These are phyloP conservation scores for Gypsophila paniculata DNA, from an alignment of 179 eudicot genomes.

Conservation along the genomic window DNA sequence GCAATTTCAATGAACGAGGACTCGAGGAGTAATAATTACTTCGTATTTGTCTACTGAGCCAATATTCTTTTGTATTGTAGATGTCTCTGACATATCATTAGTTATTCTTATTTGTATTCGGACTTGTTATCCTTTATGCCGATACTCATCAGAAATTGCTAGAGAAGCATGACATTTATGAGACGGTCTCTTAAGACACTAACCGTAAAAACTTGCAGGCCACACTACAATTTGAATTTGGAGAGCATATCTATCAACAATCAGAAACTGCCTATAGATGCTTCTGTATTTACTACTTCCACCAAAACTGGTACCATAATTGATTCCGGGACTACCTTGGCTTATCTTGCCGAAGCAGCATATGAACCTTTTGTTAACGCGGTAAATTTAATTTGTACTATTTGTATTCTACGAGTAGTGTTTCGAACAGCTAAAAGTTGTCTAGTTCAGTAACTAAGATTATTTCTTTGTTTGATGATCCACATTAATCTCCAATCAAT, in stretches of 20 bases:
- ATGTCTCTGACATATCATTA: too few species aligned
- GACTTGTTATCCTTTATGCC: too few species aligned
- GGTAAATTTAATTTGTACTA: too few species aligned
- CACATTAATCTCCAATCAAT: too few species aligned
- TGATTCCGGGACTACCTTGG: slow-evolving; percentile 95
- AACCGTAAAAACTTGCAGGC: slow-evolving; percentile 42
- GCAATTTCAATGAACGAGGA: too few species aligned
- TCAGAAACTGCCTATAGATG: slow-evolving; percentile 55
- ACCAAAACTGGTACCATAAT: slow-evolving; percentile 70
- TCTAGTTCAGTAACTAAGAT: not conserved
- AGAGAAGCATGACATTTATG: too few species aligned
- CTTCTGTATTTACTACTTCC: slow-evolving; percentile 68
- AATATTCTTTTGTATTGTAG: too few species aligned
- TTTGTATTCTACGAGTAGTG: not conserved
- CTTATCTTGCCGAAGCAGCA: slow-evolving; percentile 88
- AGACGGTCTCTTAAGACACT: too few species aligned
- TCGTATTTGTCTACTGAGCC: too few species aligned
- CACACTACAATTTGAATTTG: slow-evolving; percentile 81
- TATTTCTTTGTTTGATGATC: not conserved
- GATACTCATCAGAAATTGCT: too few species aligned
- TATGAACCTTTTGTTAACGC: slow-evolving; percentile 77
- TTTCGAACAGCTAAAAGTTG: not conserved
- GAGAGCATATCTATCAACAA: slow-evolving; percentile 82
- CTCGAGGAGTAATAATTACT: too few species aligned
- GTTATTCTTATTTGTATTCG: too few species aligned